Percentiles rank a stretch among this genome's conserved stretches.
phyloP scores from a whole-genome alignment of 495 filamentous ascomycete species.

The Corynascus novoguineensis region DNA sequence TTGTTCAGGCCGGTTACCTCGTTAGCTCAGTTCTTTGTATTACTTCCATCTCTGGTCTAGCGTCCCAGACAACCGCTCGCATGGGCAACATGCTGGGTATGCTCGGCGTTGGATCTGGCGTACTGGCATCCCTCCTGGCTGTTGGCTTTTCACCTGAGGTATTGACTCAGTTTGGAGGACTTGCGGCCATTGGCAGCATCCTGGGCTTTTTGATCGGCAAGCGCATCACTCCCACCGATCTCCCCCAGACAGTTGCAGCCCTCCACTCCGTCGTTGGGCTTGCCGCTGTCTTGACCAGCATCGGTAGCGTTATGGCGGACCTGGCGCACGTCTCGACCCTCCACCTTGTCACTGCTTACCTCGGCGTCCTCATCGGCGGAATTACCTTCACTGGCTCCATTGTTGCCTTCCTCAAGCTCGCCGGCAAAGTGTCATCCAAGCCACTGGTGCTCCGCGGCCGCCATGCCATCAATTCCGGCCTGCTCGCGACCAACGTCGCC shows the following conservation, averaged over 20 bases:
- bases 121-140: slow-evolving; percentile 68
- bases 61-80: slow-evolving; percentile 69
- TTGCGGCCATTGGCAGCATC: slow-evolving; percentile 63
- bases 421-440: slow-evolving; percentile 68
- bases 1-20: slow-evolving; percentile 76
- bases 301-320: slow-evolving; percentile 70
- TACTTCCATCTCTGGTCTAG: slow-evolving; percentile 62
- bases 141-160: slow-evolving; percentile 72
- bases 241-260: slow-evolving; percentile 76
- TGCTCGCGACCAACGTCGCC: slow-evolving; percentile 65
- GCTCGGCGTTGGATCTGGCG: slow-evolving; percentile 68
- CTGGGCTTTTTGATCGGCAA: slow-evolving; percentile 65
- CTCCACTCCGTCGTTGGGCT: slow-evolving; percentile 78
- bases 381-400: slow-evolving; percentile 81
- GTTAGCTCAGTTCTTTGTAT: slow-evolving; percentile 76
- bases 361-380: slow-evolving; percentile 74
- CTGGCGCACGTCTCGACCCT: slow-evolving; percentile 61
- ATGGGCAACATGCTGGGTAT: slow-evolving; percentile 78
- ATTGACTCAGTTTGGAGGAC: slow-evolving; percentile 62
- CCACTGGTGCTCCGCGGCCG: slow-evolving; percentile 63
- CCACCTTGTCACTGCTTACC: slow-evolving; percentile 71
- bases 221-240: slow-evolving; percentile 71
- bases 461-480: slow-evolving; percentile 62
- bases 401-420: slow-evolving; percentile 74
- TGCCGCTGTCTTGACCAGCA: slow-evolving; percentile 73